Base-by-base conservation (phyloP, 495 filamentous ascomycete genomes). In the Hypoxylon trugodes region DNA sequence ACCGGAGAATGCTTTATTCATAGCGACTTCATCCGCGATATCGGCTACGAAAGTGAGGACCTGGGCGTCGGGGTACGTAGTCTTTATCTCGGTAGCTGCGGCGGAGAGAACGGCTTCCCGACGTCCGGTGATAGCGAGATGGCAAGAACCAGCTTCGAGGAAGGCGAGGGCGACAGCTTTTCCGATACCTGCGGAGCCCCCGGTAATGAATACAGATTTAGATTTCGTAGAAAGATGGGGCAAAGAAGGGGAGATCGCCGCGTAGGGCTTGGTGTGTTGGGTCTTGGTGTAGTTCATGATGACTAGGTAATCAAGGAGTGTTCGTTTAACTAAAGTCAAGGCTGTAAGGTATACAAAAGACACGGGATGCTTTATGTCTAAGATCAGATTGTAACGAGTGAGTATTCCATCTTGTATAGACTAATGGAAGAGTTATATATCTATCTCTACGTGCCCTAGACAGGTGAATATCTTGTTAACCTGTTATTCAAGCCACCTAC, bases 131-230 rank as follows among this genome's bases (percentile, higher is more conserved):
- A 40, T n/a, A 3, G 36, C 36, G 1, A 40, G 36, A 16, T 6
- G 15, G 10, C 36, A 16, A 15, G n/a, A 38, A 1, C 69, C 69
- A 2, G 71, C 59, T 6, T 35, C 45, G 19, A 65, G 58, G 43
- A 75, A 71, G 10, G 66, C 53, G 38, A 46, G 59, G 10, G 72
- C 69, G 26, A 66, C 69, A 21, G 24, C 47, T 6, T 51, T 53
- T 22, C 73, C 78, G 41, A 81, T 68, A 33, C 77, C 77, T 16
- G 66, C 54, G 33, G 68, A 68, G 18, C 68, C 78, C 3, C 79
- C 77, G 32, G 77, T 76, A 47, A 81, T 72, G 21, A 81, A 41
- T 15, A 77, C 55, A 21, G 77, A 74, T 50, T 76, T 79, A 1
- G 69, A 74, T 1, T 58, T 63, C 10, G 74, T 67, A 3, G 74